Percentiles rank a stretch among this genome's conserved stretches.
Evolutionary conservation across 1,139 yeast genomes (phyloP).

Genomic region (Blastobotrys niveus): DNA sequence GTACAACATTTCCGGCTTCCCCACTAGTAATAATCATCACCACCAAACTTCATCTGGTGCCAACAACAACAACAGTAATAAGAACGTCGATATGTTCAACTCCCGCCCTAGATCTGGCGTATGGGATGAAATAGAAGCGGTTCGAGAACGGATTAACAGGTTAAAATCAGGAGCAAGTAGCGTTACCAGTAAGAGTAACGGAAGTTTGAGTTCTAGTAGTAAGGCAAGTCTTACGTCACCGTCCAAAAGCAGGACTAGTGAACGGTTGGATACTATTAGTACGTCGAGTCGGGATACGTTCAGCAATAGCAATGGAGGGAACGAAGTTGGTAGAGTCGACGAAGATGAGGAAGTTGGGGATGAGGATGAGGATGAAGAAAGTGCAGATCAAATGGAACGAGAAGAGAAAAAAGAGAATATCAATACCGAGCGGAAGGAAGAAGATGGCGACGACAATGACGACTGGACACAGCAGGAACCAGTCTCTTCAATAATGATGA

Average conservation of each 20-base stretch:
- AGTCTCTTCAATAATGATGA: slow-evolving; percentile 7
- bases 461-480: slow-evolving; percentile 13
- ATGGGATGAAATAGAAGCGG: slow-evolving; percentile 18
- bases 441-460: neutral
- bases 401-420: neutral
- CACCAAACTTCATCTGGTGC: neutral
- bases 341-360: no score
- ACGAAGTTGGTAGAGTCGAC: no score
- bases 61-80: slow-evolving; percentile 1
- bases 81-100: neutral
- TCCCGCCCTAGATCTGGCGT: slow-evolving; percentile 11
- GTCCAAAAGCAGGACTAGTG: neutral
- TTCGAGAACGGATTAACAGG: slow-evolving; percentile 15
- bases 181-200: neutral
- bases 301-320: no score
- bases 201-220: neutral
- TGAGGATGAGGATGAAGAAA: neutral
- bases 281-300: no score
- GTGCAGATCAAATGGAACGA: neutral
- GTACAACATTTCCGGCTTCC: neutral
- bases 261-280: no score
- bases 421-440: neutral
- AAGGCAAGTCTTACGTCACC: neutral
- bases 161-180: slow-evolving; percentile 10
- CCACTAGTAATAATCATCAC: neutral